phyloP scores from a whole-genome alignment of 1,284 basidiomycete genomes.

The Sphaerobolus stellatus region DNA sequence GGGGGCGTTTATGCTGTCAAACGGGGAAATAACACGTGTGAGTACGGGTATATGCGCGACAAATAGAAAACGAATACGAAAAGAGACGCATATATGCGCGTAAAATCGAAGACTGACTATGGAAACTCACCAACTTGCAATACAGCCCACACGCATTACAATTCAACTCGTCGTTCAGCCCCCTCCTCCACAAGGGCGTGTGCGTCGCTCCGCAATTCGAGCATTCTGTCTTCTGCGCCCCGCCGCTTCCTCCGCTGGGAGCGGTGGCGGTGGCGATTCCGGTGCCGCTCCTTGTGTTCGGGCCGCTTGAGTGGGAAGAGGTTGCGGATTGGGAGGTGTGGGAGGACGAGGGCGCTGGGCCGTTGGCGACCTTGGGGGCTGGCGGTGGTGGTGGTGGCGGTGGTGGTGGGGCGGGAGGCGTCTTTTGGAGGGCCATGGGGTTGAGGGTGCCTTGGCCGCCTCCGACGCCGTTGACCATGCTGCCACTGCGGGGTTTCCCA shows the following conservation, averaged over 20 bases:
- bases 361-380: background rate
- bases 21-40: background rate
- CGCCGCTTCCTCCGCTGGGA: too few relatives aligned
- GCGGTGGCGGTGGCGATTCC: too few relatives aligned
- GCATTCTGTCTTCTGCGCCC: slow-evolving; percentile 80
- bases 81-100: too few relatives aligned
- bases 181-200: slow-evolving; percentile 78
- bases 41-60: too few relatives aligned
- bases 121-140: slow-evolving; percentile 67
- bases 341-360: background rate
- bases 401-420: slow-evolving; percentile 28
- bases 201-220: slow-evolving; percentile 82
- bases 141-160: slow-evolving; percentile 82
- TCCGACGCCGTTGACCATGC: too few relatives aligned
- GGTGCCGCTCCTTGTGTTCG: slow-evolving; percentile 23
- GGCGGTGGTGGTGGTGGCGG: slow-evolving; percentile 28
- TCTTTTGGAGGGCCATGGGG: slow-evolving; percentile 7
- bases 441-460: too few relatives aligned
- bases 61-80: too few relatives aligned
- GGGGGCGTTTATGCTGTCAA: slow-evolving; percentile 71
- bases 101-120: background rate
- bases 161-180: slow-evolving; percentile 79
- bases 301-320: slow-evolving; percentile 15
- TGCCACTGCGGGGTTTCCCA: too few relatives aligned
- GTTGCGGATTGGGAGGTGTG: slow-evolving; percentile 4